Evolutionary conservation across 129 eudicot species (phyloP).

Genomic region (Scalesia atractyloides): DNA sequence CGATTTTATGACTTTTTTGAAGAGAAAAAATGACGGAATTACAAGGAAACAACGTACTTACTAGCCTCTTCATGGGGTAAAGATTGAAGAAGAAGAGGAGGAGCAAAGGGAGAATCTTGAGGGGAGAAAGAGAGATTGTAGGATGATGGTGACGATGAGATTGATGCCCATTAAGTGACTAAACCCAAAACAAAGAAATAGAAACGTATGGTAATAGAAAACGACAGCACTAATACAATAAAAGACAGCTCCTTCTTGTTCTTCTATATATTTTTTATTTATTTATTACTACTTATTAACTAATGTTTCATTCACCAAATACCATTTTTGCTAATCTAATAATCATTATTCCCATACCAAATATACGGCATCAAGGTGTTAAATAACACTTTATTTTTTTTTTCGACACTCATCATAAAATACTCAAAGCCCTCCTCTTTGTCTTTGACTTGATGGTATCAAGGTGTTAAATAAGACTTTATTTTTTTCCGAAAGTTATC

Average conservation of each 20-base stretch:
- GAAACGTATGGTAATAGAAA: slow-evolving; percentile 74
- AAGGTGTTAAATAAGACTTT: too few species aligned
- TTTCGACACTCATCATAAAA: too few species aligned
- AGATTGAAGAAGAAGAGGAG: slow-evolving; percentile 22
- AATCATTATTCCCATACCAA: too few species aligned
- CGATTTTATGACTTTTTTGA: not conserved
- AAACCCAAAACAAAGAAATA: slow-evolving; percentile 32
- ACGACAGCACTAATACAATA: slow-evolving; percentile 61
- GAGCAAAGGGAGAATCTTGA: slow-evolving; percentile 11
- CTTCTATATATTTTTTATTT: slow-evolving; percentile 16
- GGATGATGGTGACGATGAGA: slow-evolving; percentile 39
- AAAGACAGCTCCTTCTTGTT: slow-evolving; percentile 55
- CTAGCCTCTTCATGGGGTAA: slow-evolving; percentile 78
- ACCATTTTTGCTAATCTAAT: not conserved
- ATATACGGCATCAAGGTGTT: too few species aligned
- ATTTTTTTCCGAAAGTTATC: too few species aligned
- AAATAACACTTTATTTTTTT: too few species aligned
- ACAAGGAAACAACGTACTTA: slow-evolving; percentile 77
- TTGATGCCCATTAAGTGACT: slow-evolving; percentile 58
- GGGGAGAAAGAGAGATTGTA: slow-evolving; percentile 43
- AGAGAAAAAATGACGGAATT: not conserved
- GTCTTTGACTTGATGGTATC: too few species aligned
- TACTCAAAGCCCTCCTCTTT: too few species aligned
- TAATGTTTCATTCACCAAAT: slow-evolving; percentile 12
- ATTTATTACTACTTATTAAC: not conserved